A percentile compares a stretch with the other conserved stretches of the same genome.
Evolutionary conservation across 2,329 filamentous ascomycete genomes (phyloP).

Genomic region (Alternaria dauci): DNA sequence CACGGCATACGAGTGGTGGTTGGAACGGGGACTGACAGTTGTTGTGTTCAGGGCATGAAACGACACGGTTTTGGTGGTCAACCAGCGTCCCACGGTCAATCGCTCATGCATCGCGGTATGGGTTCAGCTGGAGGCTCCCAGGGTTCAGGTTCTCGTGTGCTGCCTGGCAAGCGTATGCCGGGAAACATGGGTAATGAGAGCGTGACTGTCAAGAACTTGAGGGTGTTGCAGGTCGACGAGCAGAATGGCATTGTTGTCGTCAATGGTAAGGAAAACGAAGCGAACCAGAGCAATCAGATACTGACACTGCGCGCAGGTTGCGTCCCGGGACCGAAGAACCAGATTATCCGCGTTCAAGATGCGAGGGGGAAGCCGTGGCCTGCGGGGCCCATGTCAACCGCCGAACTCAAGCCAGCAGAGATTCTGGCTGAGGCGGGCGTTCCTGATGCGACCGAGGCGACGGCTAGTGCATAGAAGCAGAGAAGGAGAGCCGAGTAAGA

Average conservation of each 20-base stretch:
- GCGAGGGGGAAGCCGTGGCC: slow-evolving; percentile 87
- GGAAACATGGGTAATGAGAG: slow-evolving; percentile 92
- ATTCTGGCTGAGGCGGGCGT: slow-evolving; percentile 16
- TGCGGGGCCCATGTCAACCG: slow-evolving; percentile 52
- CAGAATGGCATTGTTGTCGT: slow-evolving; percentile 89
- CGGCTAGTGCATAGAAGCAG: slow-evolving; percentile 13
- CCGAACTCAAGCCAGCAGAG: slow-evolving; percentile 29
- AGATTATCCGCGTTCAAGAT: slow-evolving; percentile 85
- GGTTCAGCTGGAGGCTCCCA: slow-evolving; percentile 90
- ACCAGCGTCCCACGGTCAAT: slow-evolving; percentile 92
- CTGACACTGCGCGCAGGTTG: slow-evolving; percentile 57
- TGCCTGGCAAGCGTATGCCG: slow-evolving; percentile 97
- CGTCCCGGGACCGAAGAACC: slow-evolving; percentile 87
- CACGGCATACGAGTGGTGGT: neutral
- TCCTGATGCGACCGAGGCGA: slow-evolving; percentile 19
- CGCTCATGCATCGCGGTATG: slow-evolving; percentile 89
- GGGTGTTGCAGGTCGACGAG: slow-evolving; percentile 85
- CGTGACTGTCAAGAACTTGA: slow-evolving; percentile 90
- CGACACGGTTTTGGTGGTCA: slow-evolving; percentile 89
- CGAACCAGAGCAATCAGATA: neutral
- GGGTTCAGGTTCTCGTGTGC: slow-evolving; percentile 88
- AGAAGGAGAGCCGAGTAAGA: neutral
- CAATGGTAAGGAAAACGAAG: slow-evolving; percentile 66
- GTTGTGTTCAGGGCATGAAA: slow-evolving; percentile 79
- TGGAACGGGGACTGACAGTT: slow-evolving; percentile 9